Percentiles rank a stretch among this genome's conserved stretches.
Conservation (phyloP, 768 basidiomycete genomes). For the Tephrocybe sp. region DNA sequence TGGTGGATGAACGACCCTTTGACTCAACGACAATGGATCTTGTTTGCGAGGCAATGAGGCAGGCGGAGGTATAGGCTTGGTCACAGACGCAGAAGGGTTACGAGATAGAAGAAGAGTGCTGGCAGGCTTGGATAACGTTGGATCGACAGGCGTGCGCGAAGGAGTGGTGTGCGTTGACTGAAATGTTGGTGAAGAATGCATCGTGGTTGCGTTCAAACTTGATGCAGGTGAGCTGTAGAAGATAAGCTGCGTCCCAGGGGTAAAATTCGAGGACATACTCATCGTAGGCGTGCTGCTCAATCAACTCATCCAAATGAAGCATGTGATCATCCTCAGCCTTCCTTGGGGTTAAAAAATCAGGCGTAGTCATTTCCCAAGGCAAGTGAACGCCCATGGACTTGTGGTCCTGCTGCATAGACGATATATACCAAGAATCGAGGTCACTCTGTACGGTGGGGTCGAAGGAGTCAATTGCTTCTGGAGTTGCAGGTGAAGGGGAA, state of each 20-base stretch:
- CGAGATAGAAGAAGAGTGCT: conserved; percentile 30
- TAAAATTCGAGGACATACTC: conserved; percentile 47
- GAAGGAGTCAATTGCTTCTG: conserved; percentile 56
- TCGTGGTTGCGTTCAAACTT: conserved; percentile 26
- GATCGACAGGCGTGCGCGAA: conserved; percentile 17
- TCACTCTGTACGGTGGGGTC: conserved; percentile 48
- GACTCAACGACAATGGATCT: conserved; percentile 45
- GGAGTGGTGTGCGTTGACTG: conserved; percentile 22
- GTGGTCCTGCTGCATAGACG: conserved; percentile 35
- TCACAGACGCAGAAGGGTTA: conserved; percentile 42
- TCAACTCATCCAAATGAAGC: conserved; percentile 68
- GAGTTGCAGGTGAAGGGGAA: conserved; percentile 70
- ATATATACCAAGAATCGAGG: conserved; percentile 57
- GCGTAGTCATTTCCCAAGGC: conserved; percentile 41
- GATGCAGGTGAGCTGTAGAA: conserved; percentile 32
- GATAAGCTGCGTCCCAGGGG: conserved; percentile 8
- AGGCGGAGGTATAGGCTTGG: conserved; percentile 68
- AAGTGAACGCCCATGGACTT: conserved; percentile 36
- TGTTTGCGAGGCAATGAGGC: conserved; percentile 54
- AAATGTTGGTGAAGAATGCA: conserved; percentile 28
- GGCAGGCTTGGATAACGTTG: conserved; percentile 21
- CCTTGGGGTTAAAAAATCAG: conserved; percentile 33
- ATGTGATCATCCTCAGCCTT: conserved; percentile 54
- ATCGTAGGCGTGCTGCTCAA: conserved; percentile 73
- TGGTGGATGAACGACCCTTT: conserved; percentile 65